A percentile compares a stretch with the other conserved stretches of the same genome.
These are phyloP conservation scores for Venturiaceae sp. DNA, from an alignment of 2,329 filamentous ascomycete species.

Conservation along the genomic window DNA sequence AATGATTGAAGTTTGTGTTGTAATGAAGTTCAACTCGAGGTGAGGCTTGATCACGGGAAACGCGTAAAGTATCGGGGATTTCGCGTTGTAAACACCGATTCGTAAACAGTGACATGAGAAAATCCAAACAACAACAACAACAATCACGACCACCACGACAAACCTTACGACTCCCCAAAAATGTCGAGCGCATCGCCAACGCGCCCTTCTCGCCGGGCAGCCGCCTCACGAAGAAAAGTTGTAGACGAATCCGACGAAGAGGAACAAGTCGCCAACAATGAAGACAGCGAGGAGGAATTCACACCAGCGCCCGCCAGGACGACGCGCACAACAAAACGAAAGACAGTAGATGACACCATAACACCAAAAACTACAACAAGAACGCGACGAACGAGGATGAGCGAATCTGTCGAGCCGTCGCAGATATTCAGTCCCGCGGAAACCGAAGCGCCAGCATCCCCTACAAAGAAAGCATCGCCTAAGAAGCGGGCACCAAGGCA, in stretches of 20 bases:
- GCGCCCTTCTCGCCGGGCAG: conserved; percentile 50
- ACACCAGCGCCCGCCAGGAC: conserved; percentile 59
- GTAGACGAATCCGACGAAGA: conserved; percentile 70
- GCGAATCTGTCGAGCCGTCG: conserved; percentile 46
- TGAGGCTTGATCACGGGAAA: not conserved
- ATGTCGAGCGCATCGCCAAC: conserved; percentile 34
- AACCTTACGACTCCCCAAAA: not conserved
- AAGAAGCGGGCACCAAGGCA: conserved; percentile 50
- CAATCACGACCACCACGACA: not conserved
- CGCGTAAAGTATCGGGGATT: not conserved
- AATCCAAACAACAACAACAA: not conserved
- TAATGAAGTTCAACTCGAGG: too few relatives aligned
- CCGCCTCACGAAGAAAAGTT: conserved; percentile 60
- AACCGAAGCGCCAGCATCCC: conserved; percentile 40
- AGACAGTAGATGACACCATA: conserved; percentile 37
- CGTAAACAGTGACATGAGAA: not conserved
- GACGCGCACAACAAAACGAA: conserved; percentile 47
- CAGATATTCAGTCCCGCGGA: conserved; percentile 50
- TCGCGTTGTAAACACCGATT: not conserved
- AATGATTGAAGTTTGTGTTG: too few relatives aligned
- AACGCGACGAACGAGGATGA: conserved; percentile 34
- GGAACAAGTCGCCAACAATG: conserved; percentile 45
- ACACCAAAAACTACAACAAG: conserved; percentile 33
- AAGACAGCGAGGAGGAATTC: conserved; percentile 65
- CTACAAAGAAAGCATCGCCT: conserved; percentile 46